Conservation (phyloP, 2,329 filamentous ascomycete genomes). For the Botrytis galanthina region DNA sequence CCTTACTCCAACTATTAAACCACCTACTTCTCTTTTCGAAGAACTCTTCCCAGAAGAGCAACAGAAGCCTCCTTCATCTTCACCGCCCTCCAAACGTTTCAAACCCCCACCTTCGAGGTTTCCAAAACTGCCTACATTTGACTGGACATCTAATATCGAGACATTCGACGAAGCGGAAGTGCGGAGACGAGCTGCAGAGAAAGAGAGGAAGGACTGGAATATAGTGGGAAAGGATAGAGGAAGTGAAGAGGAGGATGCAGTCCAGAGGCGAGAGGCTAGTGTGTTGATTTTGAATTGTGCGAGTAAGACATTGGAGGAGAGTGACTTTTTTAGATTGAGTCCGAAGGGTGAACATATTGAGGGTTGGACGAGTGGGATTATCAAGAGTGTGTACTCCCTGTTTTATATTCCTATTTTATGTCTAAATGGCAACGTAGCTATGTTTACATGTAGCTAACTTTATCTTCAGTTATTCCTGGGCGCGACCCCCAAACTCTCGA, state of each 20-base stretch:
- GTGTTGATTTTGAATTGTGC: conserved; percentile 57
- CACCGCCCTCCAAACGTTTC: neutral
- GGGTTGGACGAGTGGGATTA: conserved; percentile 63
- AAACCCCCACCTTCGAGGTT: neutral
- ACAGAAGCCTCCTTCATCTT: neutral
- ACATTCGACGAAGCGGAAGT: conserved; percentile 11
- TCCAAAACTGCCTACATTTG: conserved; percentile 36
- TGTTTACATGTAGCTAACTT: conserved; percentile 30
- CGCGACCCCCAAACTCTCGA: conserved; percentile 63
- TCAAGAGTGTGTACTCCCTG: conserved; percentile 46
- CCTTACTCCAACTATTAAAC: neutral
- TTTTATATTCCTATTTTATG: neutral
- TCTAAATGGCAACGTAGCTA: neutral
- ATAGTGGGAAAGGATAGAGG: neutral
- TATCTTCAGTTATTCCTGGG: conserved; percentile 53
- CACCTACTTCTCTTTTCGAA: conserved; percentile 41
- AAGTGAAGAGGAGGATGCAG: conserved; percentile 7
- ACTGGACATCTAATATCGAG: conserved; percentile 25
- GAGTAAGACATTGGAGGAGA: conserved; percentile 58
- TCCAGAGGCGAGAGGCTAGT: conserved; percentile 6
- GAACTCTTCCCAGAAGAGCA: conserved; percentile 55
- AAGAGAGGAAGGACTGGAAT: conserved; percentile 13
- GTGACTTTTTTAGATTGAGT: conserved; percentile 69
- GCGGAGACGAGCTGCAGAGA: neutral
- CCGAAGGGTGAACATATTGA: conserved; percentile 62